Conservation (phyloP, 2,329 filamentous ascomycete genomes). For the Thelonectria olida region DNA sequence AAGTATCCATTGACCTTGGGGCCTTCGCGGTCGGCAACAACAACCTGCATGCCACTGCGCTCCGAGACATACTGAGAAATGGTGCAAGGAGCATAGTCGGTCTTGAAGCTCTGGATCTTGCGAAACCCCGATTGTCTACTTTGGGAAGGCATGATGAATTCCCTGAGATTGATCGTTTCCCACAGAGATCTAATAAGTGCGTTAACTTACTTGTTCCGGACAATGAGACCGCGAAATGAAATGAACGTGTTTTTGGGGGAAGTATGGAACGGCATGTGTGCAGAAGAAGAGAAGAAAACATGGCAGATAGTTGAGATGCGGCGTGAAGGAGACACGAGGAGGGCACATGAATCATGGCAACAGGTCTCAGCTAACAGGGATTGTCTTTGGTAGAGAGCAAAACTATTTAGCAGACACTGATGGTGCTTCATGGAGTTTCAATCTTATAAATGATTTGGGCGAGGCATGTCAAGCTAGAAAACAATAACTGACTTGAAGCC, state of each 20-base stretch:
- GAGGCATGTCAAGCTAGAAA: background rate
- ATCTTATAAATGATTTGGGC: background rate
- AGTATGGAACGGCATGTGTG: background rate
- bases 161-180: conserved; percentile 28
- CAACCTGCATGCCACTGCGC: conserved; percentile 91
- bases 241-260: background rate
- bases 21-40: conserved; percentile 90
- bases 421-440: too few relatives aligned
- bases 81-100: conserved; percentile 87
- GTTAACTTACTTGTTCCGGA: conserved; percentile 16
- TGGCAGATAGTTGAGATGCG: too few relatives aligned
- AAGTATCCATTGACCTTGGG: conserved; percentile 98
- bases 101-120: conserved; percentile 84
- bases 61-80: conserved; percentile 97
- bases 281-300: background rate
- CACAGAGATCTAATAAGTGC: conserved; percentile 28
- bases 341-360: background rate
- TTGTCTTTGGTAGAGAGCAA: background rate
- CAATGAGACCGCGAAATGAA: background rate
- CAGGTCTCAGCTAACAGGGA: background rate
- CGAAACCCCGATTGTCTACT: conserved; percentile 72
- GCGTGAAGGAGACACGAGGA: too few relatives aligned
- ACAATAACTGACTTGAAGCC: conserved; percentile 22
- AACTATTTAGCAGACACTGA: too few relatives aligned
- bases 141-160: conserved; percentile 61